Evolutionary conservation across 257 asterid genomes (phyloP).

Genomic region (Nicotiana obtusifolia): DNA sequence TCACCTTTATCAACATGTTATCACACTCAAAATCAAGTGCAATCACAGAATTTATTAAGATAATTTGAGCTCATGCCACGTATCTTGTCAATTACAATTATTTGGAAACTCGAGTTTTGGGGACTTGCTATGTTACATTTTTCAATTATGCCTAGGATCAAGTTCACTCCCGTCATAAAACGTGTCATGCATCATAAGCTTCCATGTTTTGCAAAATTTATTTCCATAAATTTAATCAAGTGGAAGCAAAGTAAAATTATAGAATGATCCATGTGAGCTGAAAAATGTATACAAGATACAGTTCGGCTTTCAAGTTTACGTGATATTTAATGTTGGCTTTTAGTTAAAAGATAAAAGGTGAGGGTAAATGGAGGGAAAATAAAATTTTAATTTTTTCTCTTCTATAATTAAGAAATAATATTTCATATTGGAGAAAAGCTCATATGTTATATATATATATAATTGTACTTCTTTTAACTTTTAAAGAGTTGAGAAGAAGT

Average conservation of each 20-base stretch:
- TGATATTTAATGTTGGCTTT: neutral
- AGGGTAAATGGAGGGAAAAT: no score
- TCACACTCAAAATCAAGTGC: no score
- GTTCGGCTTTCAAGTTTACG: neutral
- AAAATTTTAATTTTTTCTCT: no score
- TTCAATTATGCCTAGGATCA: neutral
- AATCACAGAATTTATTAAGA: no score
- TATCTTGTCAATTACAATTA: neutral
- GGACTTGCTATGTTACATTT: neutral
- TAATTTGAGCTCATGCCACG: neutral
- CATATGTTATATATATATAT: no score
- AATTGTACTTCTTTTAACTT: no score
- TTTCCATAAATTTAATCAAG: neutral
- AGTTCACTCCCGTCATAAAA: neutral
- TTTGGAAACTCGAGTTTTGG: neutral
- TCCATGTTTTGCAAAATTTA: neutral
- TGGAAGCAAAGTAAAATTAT: neutral
- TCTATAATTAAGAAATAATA: no score
- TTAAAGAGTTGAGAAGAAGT: no score
- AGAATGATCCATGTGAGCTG: neutral
- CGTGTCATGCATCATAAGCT: neutral
- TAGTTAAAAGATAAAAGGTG: no score
- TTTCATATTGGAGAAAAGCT: no score
- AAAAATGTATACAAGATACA: neutral
- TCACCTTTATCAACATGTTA: no score